phyloP scores from a whole-genome alignment of 495 filamentous ascomycete genomes.

The Sabuloglossum arenarium region DNA sequence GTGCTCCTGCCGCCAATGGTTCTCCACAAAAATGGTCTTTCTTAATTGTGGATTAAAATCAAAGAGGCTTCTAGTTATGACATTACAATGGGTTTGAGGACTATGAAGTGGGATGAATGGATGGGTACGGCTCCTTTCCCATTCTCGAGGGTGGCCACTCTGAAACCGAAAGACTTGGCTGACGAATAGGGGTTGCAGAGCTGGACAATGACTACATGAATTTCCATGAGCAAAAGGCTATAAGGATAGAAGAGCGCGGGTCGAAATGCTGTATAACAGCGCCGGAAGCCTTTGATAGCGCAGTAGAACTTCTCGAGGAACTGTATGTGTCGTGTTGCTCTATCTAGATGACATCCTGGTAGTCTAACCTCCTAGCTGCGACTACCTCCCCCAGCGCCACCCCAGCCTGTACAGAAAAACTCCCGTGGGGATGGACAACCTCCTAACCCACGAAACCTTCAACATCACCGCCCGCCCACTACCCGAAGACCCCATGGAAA shows the following conservation, averaged over 20 bases:
- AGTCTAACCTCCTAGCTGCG: conserved; percentile 16
- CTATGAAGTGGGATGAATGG: conserved; percentile 6
- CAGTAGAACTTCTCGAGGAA: conserved; percentile 63
- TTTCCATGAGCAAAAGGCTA: conserved; percentile 55
- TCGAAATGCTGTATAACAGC: conserved; percentile 47
- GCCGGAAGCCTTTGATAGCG: conserved; percentile 55
- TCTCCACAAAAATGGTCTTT: neutral
- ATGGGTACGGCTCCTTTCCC: neutral
- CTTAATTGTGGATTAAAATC: neutral
- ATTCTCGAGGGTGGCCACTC: neutral
- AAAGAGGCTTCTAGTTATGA: conserved; percentile 3
- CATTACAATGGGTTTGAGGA: conserved; percentile 3
- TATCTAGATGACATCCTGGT: neutral
- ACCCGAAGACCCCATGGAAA: conserved; percentile 66
- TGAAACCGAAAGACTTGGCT: neutral
- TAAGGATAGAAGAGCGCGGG: conserved; percentile 50
- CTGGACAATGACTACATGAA: conserved; percentile 65
- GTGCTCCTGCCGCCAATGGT: neutral
- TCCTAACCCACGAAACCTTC: conserved; percentile 52
- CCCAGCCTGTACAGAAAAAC: conserved; percentile 51
- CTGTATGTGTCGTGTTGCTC: conserved; percentile 22
- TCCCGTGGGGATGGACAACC: conserved; percentile 44
- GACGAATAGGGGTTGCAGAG: conserved; percentile 23
- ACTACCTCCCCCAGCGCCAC: conserved; percentile 66
- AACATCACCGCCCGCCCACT: conserved; percentile 44